phyloP scores from a whole-genome alignment of 441 rosid species.

The Isatis lusitanica region DNA sequence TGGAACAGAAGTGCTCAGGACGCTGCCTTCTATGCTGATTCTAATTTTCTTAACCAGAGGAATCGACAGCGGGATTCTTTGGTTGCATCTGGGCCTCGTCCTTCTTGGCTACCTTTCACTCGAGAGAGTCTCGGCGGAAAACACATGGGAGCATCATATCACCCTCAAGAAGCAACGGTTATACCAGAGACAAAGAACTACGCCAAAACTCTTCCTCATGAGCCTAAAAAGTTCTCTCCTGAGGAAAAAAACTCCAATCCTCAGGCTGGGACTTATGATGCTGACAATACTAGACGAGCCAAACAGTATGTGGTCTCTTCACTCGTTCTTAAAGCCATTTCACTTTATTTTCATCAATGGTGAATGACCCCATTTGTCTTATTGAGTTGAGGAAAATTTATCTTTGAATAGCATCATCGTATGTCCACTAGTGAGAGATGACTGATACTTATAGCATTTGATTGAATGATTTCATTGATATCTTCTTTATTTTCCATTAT shows the following conservation, averaged over 20 bases:
- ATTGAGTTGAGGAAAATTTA: not conserved
- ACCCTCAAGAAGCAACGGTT: slow-evolving; percentile 50
- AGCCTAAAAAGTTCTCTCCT: slow-evolving; percentile 53
- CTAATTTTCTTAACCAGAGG: slow-evolving; percentile 54
- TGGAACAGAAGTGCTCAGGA: slow-evolving; percentile 54
- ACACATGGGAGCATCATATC: slow-evolving; percentile 52
- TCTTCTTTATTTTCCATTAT: slow-evolving; percentile 17
- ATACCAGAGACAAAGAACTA: slow-evolving; percentile 63
- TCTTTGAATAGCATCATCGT: not conserved
- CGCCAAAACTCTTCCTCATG: slow-evolving; percentile 52
- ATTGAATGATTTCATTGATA: not conserved
- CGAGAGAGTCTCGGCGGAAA: slow-evolving; percentile 55
- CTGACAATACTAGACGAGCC: slow-evolving; percentile 88
- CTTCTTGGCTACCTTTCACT: slow-evolving; percentile 52
- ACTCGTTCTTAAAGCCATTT: slow-evolving; percentile 13
- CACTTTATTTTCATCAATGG: not conserved
- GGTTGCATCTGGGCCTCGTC: slow-evolving; percentile 41
- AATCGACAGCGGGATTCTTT: slow-evolving; percentile 63
- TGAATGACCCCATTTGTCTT: not conserved
- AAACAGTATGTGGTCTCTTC: slow-evolving; percentile 75
- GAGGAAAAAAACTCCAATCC: slow-evolving; percentile 60
- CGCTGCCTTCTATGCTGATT: slow-evolving; percentile 50
- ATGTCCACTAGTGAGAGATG: slow-evolving; percentile 4
- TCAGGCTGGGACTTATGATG: slow-evolving; percentile 65
- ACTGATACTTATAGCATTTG: not conserved